Conservation (phyloP, 1,284 basidiomycete genomes). For the Malassezia psittaci region DNA sequence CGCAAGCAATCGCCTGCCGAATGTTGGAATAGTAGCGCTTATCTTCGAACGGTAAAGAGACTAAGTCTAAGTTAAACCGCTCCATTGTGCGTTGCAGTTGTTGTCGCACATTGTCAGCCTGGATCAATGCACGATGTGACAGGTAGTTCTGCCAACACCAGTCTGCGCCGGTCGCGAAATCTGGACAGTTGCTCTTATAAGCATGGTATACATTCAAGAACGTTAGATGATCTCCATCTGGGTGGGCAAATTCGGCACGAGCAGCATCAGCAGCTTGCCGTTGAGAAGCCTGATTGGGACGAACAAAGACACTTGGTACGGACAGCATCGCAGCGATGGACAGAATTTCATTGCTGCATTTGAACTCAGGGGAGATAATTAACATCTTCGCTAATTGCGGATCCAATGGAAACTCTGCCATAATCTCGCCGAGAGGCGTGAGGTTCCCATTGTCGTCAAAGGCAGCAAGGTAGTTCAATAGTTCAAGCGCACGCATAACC, state of each 20-base stretch:
- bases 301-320: constrained; percentile 88
- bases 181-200: constrained; percentile 59
- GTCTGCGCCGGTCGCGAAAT: constrained; percentile 45
- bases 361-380: constrained; percentile 85
- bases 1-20: constrained; percentile 73
- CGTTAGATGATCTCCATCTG: constrained; percentile 90
- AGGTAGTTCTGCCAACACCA: constrained; percentile 94
- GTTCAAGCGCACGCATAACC: constrained; percentile 89
- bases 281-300: constrained; percentile 57
- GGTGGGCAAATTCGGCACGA: constrained; percentile 76
- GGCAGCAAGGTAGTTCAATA: constrained; percentile 82
- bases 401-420: constrained; percentile 97
- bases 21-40: constrained; percentile 70
- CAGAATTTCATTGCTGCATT: constrained; percentile 88
- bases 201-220: constrained; percentile 91
- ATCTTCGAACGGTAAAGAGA: constrained; percentile 66
- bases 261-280: constrained; percentile 86
- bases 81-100: constrained; percentile 91
- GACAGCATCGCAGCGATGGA: constrained; percentile 86
- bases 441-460: constrained; percentile 89
- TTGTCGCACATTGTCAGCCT: constrained; percentile 89
- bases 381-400: constrained; percentile 89
- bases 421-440: constrained; percentile 74
- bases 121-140: constrained; percentile 67
- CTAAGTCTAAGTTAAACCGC: constrained; percentile 60